Percentiles rank a stretch among this genome's conserved stretches.
These are phyloP conservation scores for Lecanicillium sp. DNA, from an alignment of 2,329 filamentous ascomycete species.

Conservation along the genomic window DNA sequence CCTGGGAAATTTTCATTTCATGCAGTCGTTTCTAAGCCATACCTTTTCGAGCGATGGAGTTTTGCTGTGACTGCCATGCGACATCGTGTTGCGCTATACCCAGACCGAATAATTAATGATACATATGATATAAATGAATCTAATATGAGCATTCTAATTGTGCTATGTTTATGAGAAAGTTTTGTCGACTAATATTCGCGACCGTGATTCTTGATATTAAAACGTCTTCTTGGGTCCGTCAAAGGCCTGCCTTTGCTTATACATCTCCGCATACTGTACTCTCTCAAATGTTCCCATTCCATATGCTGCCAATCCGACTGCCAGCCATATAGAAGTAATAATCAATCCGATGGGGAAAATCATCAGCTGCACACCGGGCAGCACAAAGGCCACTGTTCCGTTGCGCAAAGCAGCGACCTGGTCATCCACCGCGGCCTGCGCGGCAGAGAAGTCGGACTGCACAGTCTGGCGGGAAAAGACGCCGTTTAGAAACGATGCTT, in stretches of 20 bases:
- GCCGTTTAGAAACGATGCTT: conserved; percentile 63
- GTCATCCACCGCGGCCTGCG: conserved; percentile 40
- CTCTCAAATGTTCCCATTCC: conserved; percentile 59
- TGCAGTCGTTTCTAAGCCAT: too few species aligned
- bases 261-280: conserved; percentile 57
- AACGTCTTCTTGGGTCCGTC: neutral
- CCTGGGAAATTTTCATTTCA: too few species aligned
- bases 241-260: conserved; percentile 31
- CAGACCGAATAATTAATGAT: conserved; percentile 6
- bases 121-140: too few species aligned
- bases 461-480: conserved; percentile 55
- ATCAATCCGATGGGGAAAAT: conserved; percentile 64
- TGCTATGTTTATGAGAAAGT: too few species aligned
- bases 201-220: too few species aligned
- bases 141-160: too few species aligned
- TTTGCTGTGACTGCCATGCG: too few species aligned
- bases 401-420: conserved; percentile 36
- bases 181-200: too few species aligned
- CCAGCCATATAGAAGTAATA: conserved; percentile 54
- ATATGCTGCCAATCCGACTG: conserved; percentile 47
- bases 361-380: conserved; percentile 60
- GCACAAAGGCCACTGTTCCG: conserved; percentile 53
- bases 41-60: too few species aligned
- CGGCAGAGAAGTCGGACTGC: conserved; percentile 40
- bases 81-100: conserved; percentile 4